These are phyloP conservation scores for Dichomitus squalens DNA, from an alignment of 1,284 basidiomycete species.

Conservation along the genomic window DNA sequence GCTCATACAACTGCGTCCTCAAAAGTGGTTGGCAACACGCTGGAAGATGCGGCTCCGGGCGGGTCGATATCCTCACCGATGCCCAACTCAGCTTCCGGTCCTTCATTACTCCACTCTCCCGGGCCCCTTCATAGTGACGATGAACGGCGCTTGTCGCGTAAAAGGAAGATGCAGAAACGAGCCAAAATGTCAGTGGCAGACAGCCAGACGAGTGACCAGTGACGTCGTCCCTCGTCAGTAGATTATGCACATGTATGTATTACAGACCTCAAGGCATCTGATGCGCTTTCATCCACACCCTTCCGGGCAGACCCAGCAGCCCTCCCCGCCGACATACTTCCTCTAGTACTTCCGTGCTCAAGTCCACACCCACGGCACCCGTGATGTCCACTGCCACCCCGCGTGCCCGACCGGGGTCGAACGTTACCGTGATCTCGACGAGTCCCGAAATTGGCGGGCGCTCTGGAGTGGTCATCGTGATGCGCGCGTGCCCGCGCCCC, in stretches of 20 bases:
- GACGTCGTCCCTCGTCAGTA: too few species aligned
- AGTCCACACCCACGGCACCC: constrained; percentile 58
- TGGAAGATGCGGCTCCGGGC: too few species aligned
- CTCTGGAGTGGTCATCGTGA: constrained; percentile 58
- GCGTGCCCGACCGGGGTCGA: constrained; percentile 50
- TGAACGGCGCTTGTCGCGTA: too few species aligned
- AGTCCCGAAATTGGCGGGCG: constrained; percentile 60
- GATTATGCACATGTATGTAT: not conserved
- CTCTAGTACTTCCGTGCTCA: constrained; percentile 50
- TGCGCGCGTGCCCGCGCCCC: constrained; percentile 38
- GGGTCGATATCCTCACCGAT: too few species aligned
- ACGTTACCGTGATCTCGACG: constrained; percentile 55
- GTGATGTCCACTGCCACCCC: constrained; percentile 56
- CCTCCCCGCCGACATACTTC: constrained; percentile 46
- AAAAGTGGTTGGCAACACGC: too few species aligned
- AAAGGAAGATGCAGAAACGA: too few species aligned
- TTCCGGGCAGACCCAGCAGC: constrained; percentile 37
- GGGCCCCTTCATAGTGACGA: too few species aligned
- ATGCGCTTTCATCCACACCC: constrained; percentile 37
- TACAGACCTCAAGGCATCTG: not conserved
- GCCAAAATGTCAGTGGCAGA: too few species aligned
- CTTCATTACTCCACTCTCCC: too few species aligned
- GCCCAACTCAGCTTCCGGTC: too few species aligned
- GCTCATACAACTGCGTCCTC: too few species aligned
- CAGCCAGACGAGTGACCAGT: too few species aligned